These are phyloP conservation scores for Paspalum notatum DNA, from an alignment of 176 grass and related monocot genomes.

Conservation along the genomic window DNA sequence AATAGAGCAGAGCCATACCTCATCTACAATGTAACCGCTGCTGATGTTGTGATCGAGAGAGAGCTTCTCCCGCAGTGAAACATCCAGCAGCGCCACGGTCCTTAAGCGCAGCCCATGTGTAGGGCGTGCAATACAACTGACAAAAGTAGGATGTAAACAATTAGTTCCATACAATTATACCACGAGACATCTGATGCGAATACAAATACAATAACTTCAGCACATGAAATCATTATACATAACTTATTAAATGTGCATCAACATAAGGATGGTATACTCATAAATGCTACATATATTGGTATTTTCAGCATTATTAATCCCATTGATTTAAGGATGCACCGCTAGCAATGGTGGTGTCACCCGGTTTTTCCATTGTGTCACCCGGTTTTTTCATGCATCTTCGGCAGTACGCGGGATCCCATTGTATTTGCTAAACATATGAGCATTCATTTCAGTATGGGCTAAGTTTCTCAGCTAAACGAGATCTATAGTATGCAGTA, in stretches of 20 bases:
- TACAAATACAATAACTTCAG: too few relatives aligned
- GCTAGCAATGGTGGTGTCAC: too few relatives aligned
- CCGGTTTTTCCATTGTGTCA: too few relatives aligned
- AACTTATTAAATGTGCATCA: too few relatives aligned
- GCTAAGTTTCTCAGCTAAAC: background rate
- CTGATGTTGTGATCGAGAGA: background rate
- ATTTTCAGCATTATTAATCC: too few relatives aligned
- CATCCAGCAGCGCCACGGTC: background rate
- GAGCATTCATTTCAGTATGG: background rate
- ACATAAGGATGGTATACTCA: too few relatives aligned
- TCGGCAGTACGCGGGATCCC: background rate
- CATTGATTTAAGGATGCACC: too few relatives aligned
- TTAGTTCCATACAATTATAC: background rate
- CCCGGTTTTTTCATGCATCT: background rate
- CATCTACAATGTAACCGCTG: background rate
- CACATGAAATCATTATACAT: too few relatives aligned
- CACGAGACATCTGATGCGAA: background rate
- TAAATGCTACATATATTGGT: too few relatives aligned
- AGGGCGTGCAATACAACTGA: background rate
- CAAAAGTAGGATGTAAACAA: background rate
- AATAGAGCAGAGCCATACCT: background rate
- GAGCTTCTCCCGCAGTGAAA: slow-evolving; percentile 9
- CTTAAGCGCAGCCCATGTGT: background rate
- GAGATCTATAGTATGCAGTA: too few relatives aligned
- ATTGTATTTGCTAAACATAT: background rate